These are phyloP conservation scores for Venturia aucupariae DNA, from an alignment of 2,329 filamentous ascomycete species.

Conservation along the genomic window DNA sequence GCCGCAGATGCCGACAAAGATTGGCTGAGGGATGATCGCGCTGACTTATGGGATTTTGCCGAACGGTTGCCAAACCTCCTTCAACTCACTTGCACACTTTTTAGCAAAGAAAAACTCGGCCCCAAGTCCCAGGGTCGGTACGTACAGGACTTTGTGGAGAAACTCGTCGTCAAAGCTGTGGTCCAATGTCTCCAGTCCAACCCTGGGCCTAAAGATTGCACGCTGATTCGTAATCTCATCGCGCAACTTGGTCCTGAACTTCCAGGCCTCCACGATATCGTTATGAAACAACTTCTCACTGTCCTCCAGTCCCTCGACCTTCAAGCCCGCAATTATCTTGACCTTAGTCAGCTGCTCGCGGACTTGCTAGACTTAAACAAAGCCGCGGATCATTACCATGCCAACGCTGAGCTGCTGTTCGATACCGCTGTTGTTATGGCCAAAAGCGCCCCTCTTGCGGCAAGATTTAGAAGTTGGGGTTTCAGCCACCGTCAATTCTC, in stretches of 20 bases:
- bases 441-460: background rate
- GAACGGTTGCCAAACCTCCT: background rate
- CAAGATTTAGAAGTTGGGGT: background rate
- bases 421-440: constrained; percentile 1
- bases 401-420: background rate
- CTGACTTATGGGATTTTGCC: background rate
- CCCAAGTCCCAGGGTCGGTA: background rate
- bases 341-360: background rate
- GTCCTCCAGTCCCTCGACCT: background rate
- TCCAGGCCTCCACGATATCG: background rate
- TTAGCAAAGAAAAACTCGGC: background rate
- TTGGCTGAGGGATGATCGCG: constrained; percentile 6
- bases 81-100: background rate
- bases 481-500: background rate
- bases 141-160: background rate
- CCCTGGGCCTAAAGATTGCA: background rate
- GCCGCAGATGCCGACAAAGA: background rate
- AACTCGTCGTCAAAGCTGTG: constrained; percentile 3
- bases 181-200: background rate
- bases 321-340: background rate
- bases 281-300: background rate
- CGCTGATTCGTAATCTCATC: background rate
- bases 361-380: background rate
- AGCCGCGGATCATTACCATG: background rate
- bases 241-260: background rate